Evolutionary conservation across 192 early-diverging fungal species (phyloP).

Genomic region (Coemansia sp.): DNA sequence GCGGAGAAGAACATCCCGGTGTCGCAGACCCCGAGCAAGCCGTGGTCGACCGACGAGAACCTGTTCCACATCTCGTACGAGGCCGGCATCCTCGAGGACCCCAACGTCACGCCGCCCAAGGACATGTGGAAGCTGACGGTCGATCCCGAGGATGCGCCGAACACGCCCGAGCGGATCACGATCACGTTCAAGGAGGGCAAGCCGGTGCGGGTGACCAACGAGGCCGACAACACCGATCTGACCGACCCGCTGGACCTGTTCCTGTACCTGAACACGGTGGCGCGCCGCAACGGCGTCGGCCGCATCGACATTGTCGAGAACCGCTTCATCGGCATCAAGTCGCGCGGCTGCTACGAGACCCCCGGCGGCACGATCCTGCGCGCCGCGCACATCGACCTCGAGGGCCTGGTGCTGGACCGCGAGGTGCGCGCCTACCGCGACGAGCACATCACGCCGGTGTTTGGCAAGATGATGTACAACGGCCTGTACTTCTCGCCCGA

Average conservation of each 20-base stretch:
- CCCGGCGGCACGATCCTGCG: conserved; percentile 96
- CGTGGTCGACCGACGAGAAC: conserved; percentile 99
- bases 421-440: conserved; percentile 92
- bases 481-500: conserved; percentile 97
- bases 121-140: conserved; percentile 99
- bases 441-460: conserved; percentile 81
- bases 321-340: conserved; percentile 98
- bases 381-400: conserved; percentile 92
- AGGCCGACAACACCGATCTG: conserved; percentile 60
- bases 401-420: conserved; percentile 92
- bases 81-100: conserved; percentile 97
- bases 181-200: conserved; percentile 88
- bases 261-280: conserved; percentile 92
- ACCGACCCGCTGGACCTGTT: conserved; percentile 80
- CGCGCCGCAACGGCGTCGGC: conserved; percentile 95
- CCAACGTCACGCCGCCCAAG: conserved; percentile 88
- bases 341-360: conserved; percentile 98
- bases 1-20: conserved; percentile 88
- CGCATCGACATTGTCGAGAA: conserved; percentile 99
- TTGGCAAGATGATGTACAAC: conserved; percentile 81
- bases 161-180: conserved; percentile 89
- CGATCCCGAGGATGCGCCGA: conserved; percentile 94
- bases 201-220: conserved; percentile 86
- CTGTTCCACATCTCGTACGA: conserved; percentile 99
- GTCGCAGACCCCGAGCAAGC: conserved; percentile 91